These are phyloP conservation scores for Apiotrichum mycotoxinovorans DNA, from an alignment of 1,284 basidiomycete species.

Conservation along the genomic window DNA sequence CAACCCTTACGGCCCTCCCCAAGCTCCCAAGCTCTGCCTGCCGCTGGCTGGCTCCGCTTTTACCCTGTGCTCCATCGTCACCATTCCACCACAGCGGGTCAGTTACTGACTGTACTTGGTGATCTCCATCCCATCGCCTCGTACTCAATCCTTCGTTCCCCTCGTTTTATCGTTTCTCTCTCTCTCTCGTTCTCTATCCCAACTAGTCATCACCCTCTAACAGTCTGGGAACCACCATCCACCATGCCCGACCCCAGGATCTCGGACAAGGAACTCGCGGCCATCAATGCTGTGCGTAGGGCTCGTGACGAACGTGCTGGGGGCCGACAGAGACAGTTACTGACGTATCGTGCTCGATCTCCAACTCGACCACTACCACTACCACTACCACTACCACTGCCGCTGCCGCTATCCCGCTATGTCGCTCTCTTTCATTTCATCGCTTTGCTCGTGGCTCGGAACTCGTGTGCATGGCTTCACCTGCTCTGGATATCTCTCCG, in stretches of 20 bases:
- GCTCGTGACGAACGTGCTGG: slow-evolving; percentile 13
- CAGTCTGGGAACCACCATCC: background rate
- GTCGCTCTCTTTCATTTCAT: no score
- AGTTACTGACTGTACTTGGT: no score
- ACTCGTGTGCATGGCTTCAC: background rate
- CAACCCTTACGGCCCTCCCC: background rate
- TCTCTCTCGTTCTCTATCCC: background rate
- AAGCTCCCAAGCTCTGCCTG: background rate
- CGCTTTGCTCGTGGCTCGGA: no score
- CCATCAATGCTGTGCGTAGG: slow-evolving; percentile 48
- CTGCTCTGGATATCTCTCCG: no score
- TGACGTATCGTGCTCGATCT: background rate
- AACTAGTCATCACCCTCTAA: background rate
- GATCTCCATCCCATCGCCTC: background rate
- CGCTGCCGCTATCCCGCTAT: no score
- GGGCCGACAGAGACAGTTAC: no score
- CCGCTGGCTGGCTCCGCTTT: background rate
- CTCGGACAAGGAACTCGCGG: slow-evolving; percentile 52
- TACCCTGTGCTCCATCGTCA: background rate
- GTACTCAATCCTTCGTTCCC: background rate
- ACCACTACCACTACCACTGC: background rate
- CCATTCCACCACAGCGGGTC: background rate
- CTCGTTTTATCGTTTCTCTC: background rate
- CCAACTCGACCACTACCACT: background rate
- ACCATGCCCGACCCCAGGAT: slow-evolving; percentile 40